phyloP scores from a whole-genome alignment of 257 asterid species.

The Solanum pimpinellifolium region DNA sequence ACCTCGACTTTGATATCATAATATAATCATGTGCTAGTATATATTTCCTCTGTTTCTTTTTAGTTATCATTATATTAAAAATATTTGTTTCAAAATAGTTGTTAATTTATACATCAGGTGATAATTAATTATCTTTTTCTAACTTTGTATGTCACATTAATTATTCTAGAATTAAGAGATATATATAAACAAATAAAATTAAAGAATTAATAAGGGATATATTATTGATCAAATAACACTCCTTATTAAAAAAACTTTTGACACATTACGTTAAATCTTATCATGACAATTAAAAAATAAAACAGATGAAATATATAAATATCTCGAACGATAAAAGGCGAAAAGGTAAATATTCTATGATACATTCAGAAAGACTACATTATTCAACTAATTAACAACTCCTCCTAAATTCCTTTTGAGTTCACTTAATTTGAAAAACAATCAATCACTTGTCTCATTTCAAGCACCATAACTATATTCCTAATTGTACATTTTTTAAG shows the following conservation, averaged over 20 bases:
- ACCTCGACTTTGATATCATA: not conserved
- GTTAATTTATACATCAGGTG: not conserved
- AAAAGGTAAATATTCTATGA: not conserved
- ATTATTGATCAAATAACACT: not conserved
- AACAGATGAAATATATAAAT: no score
- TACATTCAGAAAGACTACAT: not conserved
- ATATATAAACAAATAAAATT: no score
- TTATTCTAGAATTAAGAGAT: not conserved
- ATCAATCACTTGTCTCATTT: constrained; percentile 3
- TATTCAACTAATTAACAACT: not conserved
- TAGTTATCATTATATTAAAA: no score
- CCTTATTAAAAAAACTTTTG: no score
- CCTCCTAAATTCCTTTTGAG: not conserved
- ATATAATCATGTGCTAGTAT: not conserved
- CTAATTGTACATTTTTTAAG: not conserved
- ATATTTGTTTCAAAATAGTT: no score
- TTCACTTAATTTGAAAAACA: not conserved
- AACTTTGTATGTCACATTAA: no score
- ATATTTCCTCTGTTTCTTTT: no score
- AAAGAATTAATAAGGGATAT: not conserved
- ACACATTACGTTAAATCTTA: no score
- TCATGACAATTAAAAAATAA: no score
- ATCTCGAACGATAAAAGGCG: not conserved
- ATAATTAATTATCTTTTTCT: no score
- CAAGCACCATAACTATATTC: not conserved